phyloP scores from a whole-genome alignment of 2,329 filamentous ascomycete species.

The Botryotinia globosa region DNA sequence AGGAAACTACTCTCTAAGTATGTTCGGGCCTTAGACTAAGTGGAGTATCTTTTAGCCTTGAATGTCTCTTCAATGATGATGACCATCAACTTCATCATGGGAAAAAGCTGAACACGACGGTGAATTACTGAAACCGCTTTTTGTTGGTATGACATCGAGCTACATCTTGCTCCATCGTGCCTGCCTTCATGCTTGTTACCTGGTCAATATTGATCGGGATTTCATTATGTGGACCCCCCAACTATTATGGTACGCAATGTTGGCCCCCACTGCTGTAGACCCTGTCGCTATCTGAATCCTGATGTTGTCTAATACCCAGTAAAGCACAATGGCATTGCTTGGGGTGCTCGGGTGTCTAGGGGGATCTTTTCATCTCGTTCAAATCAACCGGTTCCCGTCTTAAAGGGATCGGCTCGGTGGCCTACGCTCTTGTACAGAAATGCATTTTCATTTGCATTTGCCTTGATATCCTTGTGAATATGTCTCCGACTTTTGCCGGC shows the following conservation, averaged over 20 bases:
- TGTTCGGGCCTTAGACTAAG: neutral
- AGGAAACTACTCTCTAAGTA: conserved; percentile 4
- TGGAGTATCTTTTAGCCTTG: neutral
- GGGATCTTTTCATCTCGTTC: neutral
- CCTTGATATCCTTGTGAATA: neutral
- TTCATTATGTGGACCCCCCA: neutral
- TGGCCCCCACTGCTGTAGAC: neutral
- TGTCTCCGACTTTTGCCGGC: neutral
- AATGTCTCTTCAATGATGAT: neutral
- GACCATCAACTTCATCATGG: conserved; percentile 5
- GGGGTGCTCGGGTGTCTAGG: neutral
- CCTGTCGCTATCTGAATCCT: neutral
- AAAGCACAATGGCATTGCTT: neutral
- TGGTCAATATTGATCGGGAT: neutral
- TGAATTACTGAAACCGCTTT: neutral
- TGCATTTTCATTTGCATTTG: neutral
- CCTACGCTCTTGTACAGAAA: neutral
- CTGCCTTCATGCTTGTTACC: neutral
- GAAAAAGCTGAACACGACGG: neutral
- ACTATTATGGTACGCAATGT: neutral
- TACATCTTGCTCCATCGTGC: neutral
- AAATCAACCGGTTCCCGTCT: neutral
- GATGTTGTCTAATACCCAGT: neutral
- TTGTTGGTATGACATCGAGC: conserved; percentile 14
- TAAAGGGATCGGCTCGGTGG: neutral